Evolutionary conservation across 2,329 filamentous ascomycete genomes (phyloP).

Genomic region (Penicillium digitatum): DNA sequence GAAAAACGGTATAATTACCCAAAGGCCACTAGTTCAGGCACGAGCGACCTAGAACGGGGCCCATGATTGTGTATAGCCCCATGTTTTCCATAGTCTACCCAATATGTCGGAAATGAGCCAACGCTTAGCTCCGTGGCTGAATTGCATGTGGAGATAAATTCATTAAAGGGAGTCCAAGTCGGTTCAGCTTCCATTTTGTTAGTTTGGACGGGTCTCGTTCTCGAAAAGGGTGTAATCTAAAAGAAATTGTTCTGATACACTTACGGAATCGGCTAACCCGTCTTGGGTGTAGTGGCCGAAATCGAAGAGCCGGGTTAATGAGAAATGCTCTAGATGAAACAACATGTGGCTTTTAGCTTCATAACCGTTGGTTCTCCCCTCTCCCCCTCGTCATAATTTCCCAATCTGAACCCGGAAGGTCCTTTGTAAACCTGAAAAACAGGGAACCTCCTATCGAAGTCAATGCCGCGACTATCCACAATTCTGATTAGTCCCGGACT

Average conservation of each 20-base stretch:
- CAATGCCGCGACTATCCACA: neutral
- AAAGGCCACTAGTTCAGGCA: conserved; percentile 7
- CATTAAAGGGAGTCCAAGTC: conserved; percentile 3
- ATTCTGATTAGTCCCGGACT: neutral
- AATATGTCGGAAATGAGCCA: neutral
- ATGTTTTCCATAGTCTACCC: conserved; percentile 5
- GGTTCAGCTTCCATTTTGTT: conserved; percentile 8
- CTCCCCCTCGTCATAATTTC: conserved; percentile 3
- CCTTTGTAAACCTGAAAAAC: conserved; percentile 7
- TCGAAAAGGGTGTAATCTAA: conserved; percentile 13
- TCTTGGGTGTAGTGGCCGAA: conserved; percentile 15
- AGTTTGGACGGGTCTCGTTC: neutral
- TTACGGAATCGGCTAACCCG: conserved; percentile 12
- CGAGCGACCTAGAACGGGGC: conserved; percentile 1
- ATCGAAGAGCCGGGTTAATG: conserved; percentile 12
- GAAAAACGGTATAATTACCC: conserved; percentile 1
- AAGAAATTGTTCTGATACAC: conserved; percentile 16
- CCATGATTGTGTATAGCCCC: conserved; percentile 2
- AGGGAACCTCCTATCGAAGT: neutral
- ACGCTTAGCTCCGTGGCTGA: neutral
- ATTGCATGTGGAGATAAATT: conserved; percentile 6
- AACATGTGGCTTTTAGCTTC: conserved; percentile 11
- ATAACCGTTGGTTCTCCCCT: conserved; percentile 4
- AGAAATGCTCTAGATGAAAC: conserved; percentile 23
- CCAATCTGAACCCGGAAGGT: conserved; percentile 9